Conservation (phyloP, 495 filamentous ascomycete species). For the Zalerion maritima region DNA sequence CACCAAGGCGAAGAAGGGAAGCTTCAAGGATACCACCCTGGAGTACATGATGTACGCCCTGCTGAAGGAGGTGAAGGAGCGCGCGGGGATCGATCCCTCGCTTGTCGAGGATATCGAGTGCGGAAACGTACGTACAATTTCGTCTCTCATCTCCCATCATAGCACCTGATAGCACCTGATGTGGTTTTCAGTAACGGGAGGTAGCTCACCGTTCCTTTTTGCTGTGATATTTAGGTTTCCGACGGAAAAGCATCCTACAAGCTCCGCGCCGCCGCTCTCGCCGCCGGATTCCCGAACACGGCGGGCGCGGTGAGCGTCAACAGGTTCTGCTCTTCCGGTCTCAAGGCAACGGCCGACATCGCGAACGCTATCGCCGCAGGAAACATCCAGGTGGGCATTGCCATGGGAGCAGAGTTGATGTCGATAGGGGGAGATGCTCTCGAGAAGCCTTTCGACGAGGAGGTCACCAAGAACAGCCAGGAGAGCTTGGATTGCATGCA, state of each 20-base stretch:
- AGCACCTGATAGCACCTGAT: background rate
- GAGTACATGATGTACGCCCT: conserved; percentile 73
- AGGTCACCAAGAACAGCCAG: conserved; percentile 52
- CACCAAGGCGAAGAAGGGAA: conserved; percentile 65
- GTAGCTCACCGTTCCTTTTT: conserved; percentile 12
- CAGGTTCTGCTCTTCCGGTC: conserved; percentile 92
- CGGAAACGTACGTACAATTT: conserved; percentile 57
- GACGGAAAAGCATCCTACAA: conserved; percentile 83
- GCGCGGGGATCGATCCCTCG: conserved; percentile 64
- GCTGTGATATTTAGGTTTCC: conserved; percentile 46
- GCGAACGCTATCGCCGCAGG: conserved; percentile 73
- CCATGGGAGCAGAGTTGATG: conserved; percentile 84
- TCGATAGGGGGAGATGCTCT: conserved; percentile 51
- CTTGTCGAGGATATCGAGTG: conserved; percentile 85
- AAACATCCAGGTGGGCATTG: conserved; percentile 75
- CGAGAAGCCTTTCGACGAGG: conserved; percentile 59
- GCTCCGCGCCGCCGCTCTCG: conserved; percentile 71
- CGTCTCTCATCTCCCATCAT: background rate
- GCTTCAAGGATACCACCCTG: conserved; percentile 87
- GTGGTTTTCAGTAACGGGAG: conserved; percentile 1
- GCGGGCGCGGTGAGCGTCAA: conserved; percentile 66
- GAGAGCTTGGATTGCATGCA: conserved; percentile 78
- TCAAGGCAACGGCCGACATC: conserved; percentile 89
- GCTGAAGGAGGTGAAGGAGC: conserved; percentile 56
- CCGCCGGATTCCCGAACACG: conserved; percentile 89